phyloP scores from a whole-genome alignment of 345 rosid genomes.

The Boechera retrofracta region DNA sequence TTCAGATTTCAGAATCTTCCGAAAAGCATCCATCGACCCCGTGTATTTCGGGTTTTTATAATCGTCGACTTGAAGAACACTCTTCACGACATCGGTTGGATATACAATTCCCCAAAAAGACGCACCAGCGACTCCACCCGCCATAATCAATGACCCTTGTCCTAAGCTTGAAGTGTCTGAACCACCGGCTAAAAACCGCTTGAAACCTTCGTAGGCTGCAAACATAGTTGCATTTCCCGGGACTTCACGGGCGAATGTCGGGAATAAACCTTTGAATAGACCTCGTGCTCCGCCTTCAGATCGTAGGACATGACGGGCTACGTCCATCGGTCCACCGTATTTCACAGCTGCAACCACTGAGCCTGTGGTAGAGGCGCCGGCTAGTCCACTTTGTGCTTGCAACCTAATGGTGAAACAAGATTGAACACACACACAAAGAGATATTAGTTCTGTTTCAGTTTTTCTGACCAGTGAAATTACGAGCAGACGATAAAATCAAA shows the following conservation, averaged over 20 bases:
- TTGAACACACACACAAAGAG: constrained; percentile 26
- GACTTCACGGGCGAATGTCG: constrained; percentile 90
- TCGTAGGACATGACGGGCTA: constrained; percentile 81
- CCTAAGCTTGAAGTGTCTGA: constrained; percentile 86
- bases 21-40: constrained; percentile 76
- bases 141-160: constrained; percentile 75
- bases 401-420: constrained; percentile 55
- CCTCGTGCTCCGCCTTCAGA: constrained; percentile 89
- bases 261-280: constrained; percentile 91
- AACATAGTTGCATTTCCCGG: constrained; percentile 97
- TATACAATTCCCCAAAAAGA: constrained; percentile 82
- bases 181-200: constrained; percentile 85
- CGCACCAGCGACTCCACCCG: constrained; percentile 96
- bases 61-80: constrained; percentile 93
- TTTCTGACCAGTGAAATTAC: too few species aligned
- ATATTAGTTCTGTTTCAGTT: constrained; percentile 2
- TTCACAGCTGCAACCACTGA: constrained; percentile 64
- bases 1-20: constrained; percentile 74
- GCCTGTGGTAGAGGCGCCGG: constrained; percentile 47
- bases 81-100: constrained; percentile 95
- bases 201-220: constrained; percentile 80
- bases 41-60: constrained; percentile 78
- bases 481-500: too few species aligned
- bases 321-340: constrained; percentile 96
- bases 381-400: constrained; percentile 91